A percentile compares a stretch with the other conserved stretches of the same genome.
Evolutionary conservation across 257 asterid species (phyloP).

Genomic region (Solanum dulcamara): DNA sequence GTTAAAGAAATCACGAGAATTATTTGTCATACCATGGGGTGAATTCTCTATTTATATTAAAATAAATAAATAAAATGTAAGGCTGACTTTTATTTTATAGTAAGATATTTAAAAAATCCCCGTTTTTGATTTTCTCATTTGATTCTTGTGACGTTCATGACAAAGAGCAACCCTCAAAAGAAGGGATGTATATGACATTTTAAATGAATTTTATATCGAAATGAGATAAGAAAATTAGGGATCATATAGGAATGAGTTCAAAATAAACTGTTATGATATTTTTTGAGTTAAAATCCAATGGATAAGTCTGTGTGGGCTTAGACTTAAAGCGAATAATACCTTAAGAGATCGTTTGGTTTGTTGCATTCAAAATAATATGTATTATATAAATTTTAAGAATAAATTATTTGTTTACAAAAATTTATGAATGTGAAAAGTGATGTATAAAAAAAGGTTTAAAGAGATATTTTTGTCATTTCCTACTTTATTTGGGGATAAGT

Average conservation of each 20-base stretch:
- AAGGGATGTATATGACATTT: background rate
- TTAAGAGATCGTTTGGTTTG: too few relatives aligned
- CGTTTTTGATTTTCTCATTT: background rate
- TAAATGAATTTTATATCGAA: background rate
- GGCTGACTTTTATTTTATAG: background rate
- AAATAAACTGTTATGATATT: fast-evolving
- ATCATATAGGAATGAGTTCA: background rate
- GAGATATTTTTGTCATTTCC: too few relatives aligned
- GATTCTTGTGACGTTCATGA: background rate
- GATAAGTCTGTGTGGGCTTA: background rate
- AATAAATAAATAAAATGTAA: background rate
- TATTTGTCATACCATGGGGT: background rate
- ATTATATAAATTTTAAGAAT: too few relatives aligned
- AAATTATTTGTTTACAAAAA: too few relatives aligned
- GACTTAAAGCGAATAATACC: background rate
- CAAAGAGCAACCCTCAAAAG: background rate
- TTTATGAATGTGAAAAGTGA: too few relatives aligned
- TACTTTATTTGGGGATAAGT: too few relatives aligned
- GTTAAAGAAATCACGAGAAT: background rate
- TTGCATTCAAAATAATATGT: too few relatives aligned
- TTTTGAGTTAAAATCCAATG: background rate
- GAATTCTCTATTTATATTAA: too few relatives aligned
- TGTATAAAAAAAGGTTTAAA: too few relatives aligned
- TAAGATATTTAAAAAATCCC: background rate
- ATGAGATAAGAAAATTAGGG: background rate